Evolutionary conservation across 805 yeast genomes (phyloP).

Genomic region (Phaffomyces antillensis): DNA sequence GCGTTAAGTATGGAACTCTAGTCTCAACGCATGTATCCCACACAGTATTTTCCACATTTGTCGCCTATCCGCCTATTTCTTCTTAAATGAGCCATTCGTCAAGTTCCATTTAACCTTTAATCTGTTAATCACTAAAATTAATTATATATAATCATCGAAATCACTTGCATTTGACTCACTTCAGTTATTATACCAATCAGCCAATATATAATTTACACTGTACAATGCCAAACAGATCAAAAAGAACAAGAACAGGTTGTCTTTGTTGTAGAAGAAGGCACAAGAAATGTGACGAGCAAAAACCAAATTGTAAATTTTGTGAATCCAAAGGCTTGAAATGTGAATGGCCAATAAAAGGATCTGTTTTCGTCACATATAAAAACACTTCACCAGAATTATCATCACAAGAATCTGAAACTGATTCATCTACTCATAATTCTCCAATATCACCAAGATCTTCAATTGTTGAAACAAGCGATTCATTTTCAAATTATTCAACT

Average conservation of each 20-base stretch:
- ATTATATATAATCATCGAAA: too few relatives aligned
- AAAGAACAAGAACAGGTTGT: slow-evolving; percentile 44
- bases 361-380: slow-evolving; percentile 14
- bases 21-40: too few relatives aligned
- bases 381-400: neutral
- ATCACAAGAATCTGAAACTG: neutral
- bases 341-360: slow-evolving; percentile 16
- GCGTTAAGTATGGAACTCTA: too few relatives aligned
- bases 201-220: too few relatives aligned
- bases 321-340: slow-evolving; percentile 26
- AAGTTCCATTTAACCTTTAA: too few relatives aligned
- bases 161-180: too few relatives aligned
- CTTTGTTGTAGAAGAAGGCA: slow-evolving; percentile 56
- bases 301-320: slow-evolving; percentile 37
- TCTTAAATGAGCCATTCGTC: too few relatives aligned
- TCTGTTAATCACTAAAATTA: too few relatives aligned
- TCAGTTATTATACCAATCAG: too few relatives aligned
- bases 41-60: too few relatives aligned
- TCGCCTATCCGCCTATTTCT: too few relatives aligned
- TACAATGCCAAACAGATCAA: slow-evolving; percentile 1
- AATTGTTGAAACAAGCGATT: neutral
- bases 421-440: neutral
- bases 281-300: slow-evolving; percentile 53
- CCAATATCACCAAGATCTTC: neutral
- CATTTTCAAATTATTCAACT: too few relatives aligned